These are phyloP conservation scores for Melampsora americana DNA, from an alignment of 1,284 basidiomycete genomes.

Conservation along the genomic window DNA sequence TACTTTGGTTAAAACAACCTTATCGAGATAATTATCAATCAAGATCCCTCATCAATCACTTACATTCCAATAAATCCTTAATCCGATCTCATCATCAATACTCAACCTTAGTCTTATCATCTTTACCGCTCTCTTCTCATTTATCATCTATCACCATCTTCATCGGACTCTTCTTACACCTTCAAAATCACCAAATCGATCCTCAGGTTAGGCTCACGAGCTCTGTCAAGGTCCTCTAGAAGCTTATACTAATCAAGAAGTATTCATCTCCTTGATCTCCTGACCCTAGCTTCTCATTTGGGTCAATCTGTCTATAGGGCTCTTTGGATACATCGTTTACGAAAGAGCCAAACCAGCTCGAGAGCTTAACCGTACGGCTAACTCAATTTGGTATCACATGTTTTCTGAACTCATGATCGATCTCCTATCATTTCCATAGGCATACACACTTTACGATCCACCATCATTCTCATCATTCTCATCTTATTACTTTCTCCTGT, in stretches of 20 bases:
- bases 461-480: conserved; percentile 79
- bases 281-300: conserved; percentile 14
- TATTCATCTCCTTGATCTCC: too few species aligned
- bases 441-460: conserved; percentile 51
- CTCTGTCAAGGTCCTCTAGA: conserved; percentile 67
- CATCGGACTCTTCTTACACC: conserved; percentile 70
- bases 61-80: neutral
- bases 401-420: conserved; percentile 20
- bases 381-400: conserved; percentile 49
- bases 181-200: conserved; percentile 63
- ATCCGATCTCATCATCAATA: conserved; percentile 50
- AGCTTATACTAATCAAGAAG: conserved; percentile 56
- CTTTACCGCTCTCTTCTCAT: conserved; percentile 80
- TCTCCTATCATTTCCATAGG: conserved; percentile 41
- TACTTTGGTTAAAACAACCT: conserved; percentile 26
- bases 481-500: conserved; percentile 87
- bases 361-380: conserved; percentile 59
- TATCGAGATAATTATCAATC: conserved; percentile 35
- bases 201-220: conserved; percentile 53
- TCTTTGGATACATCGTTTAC: conserved; percentile 13
- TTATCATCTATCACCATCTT: conserved; percentile 75
- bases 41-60: conserved; percentile 17
- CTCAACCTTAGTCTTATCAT: conserved; percentile 67
- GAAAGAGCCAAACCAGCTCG: conserved; percentile 62
- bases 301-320: conserved; percentile 50